Evolutionary conservation across 805 yeast species (phyloP).

Genomic region (Kregervanrija fluxuum): DNA sequence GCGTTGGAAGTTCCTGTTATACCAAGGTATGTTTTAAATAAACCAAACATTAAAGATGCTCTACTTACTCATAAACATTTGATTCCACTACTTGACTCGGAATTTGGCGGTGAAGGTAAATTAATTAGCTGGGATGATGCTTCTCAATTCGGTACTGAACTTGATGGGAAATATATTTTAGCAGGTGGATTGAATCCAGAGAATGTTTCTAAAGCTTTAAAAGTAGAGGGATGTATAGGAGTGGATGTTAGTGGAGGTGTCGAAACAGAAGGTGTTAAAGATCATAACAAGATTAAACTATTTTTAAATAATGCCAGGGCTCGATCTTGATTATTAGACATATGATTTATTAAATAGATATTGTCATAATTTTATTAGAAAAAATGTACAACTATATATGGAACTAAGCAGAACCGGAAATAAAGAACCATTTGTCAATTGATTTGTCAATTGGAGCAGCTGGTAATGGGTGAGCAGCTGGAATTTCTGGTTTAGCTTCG

Average conservation of each 20-base stretch:
- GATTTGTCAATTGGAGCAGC: constrained; percentile 96
- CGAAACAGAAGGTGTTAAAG: constrained; percentile 73
- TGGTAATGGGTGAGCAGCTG: constrained; percentile 63
- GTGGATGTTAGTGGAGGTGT: constrained; percentile 96
- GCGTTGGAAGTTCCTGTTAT: constrained; percentile 50
- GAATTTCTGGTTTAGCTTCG: constrained; percentile 46
- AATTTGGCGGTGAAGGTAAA: constrained; percentile 87
- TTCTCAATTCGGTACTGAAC: constrained; percentile 27
- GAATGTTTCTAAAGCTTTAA: constrained; percentile 53
- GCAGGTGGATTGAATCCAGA: constrained; percentile 88
- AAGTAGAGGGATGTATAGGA: constrained; percentile 60
- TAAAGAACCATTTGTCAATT: constrained; percentile 97
- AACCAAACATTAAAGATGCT: constrained; percentile 28
- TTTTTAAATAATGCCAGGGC: constrained; percentile 51
- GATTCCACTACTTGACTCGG: constrained; percentile 73
- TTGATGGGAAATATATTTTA: constrained; percentile 42
- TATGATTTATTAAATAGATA: not conserved
- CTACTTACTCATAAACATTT: constrained; percentile 31
- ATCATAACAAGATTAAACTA: constrained; percentile 46
- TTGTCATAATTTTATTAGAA: not conserved
- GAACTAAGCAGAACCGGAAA: constrained; percentile 59
- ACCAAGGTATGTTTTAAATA: constrained; percentile 61
- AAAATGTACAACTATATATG: not conserved
- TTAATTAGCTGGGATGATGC: constrained; percentile 65
- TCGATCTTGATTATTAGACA: not conserved